Evolutionary conservation across 1,139 yeast species (phyloP), one percentile per base, ranked within the genome.

Genomic region (Protomyces lactucae-debilis): DNA sequence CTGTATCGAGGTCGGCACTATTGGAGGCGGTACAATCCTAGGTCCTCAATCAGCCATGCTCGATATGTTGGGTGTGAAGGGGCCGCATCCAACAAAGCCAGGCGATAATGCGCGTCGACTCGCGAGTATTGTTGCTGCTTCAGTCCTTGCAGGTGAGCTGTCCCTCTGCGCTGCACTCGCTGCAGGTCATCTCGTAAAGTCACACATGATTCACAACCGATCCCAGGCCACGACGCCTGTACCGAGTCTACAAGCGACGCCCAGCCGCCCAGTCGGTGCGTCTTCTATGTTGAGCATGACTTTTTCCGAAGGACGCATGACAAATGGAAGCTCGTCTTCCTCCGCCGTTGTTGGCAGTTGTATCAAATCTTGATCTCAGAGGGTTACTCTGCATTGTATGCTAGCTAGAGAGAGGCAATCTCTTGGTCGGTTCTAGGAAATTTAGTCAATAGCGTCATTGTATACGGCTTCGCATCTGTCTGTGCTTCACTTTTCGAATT

Each of bases 1-100:
- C 36, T 90, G 95, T 35, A 91, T 95, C 71, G 99, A 95, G 78
- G 99, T 93, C 55, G 99, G 99, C 68, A 93, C 99, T 3, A 92
- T 95, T 76, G 99, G 99, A 68, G 99, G 99, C 68, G 99, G 99
- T 74, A 95, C 99, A 9, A 89, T 95, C 68, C 82, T 95, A 71
- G 98, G 89, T 73, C 97, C 99, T 45, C 99, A 95, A 79, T 88
- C 92, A 57, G 90, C 99, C 37, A 89, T 95, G 96, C 82, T 95
- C 69, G 98, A 95, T 72, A 79, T 95, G 71, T 81, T 95, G 69
- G 98, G 98, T 48, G 96, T 95, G 56, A 85, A 88, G 71, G 99
- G 99, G 3, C 97, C 99, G 14, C 96, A 92, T 75, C 89, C 96
- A 53, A 86, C 93, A 9, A 83, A 81, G 65, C 99, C 99, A 1